Evolutionary conservation across 176 grass and related monocot genomes (phyloP).

Genomic region (Rhipidocladum racemiflorum): DNA sequence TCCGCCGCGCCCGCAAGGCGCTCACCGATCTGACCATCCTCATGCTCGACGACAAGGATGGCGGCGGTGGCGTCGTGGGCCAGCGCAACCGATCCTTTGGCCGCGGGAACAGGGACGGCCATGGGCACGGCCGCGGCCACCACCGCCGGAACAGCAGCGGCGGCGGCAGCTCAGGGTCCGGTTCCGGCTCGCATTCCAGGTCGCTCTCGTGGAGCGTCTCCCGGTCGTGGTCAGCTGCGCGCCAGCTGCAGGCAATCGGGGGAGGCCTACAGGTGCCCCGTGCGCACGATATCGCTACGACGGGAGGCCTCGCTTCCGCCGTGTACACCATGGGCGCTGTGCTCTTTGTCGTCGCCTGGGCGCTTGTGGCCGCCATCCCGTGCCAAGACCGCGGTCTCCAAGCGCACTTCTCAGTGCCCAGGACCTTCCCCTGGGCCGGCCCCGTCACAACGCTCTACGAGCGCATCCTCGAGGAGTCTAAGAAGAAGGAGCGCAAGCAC

Average conservation of each 20-base stretch:
- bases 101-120: background rate
- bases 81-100: constrained; percentile 86
- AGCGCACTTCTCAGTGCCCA: constrained; percentile 59
- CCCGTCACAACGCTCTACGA: constrained; percentile 52
- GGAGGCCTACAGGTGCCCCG: constrained; percentile 61
- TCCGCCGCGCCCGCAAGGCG: constrained; percentile 82
- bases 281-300: constrained; percentile 45
- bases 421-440: constrained; percentile 59
- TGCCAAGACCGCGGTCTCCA: constrained; percentile 91
- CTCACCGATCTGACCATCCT: constrained; percentile 89
- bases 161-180: constrained; percentile 51
- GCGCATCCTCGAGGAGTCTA: constrained; percentile 77
- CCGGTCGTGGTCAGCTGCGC: constrained; percentile 79
- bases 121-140: constrained; percentile 24
- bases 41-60: constrained; percentile 89
- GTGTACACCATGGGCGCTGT: constrained; percentile 66
- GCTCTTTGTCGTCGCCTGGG: constrained; percentile 63
- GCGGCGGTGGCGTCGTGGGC: constrained; percentile 26
- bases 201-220: constrained; percentile 94
- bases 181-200: constrained; percentile 52
- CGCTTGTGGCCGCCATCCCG: constrained; percentile 70
- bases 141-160: constrained; percentile 72
- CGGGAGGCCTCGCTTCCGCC: constrained; percentile 47
- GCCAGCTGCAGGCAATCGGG: constrained; percentile 86
- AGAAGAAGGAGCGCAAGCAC: constrained; percentile 81